Percentiles rank a stretch among this genome's conserved stretches.
Conservation (phyloP, 805 yeast genomes). For the Babjeviella inositovora region DNA sequence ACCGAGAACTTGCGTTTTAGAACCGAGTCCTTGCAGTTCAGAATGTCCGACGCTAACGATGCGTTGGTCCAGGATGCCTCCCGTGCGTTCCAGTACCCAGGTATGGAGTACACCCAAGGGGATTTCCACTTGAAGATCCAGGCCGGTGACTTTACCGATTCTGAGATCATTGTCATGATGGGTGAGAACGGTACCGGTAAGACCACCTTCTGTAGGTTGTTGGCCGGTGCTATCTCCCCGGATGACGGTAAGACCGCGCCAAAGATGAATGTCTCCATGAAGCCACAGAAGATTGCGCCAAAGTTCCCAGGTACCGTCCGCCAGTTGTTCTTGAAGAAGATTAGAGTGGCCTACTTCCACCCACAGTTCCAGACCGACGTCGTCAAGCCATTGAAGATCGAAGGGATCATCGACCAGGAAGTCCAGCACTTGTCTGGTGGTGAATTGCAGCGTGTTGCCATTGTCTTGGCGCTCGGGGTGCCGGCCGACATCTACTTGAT, state of each 20-base stretch:
- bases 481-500: slow-evolving; percentile 93
- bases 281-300: slow-evolving; percentile 98
- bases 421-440: slow-evolving; percentile 98
- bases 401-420: slow-evolving; percentile 92
- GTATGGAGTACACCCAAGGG: slow-evolving; percentile 86
- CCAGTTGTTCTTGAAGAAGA: slow-evolving; percentile 92
- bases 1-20: slow-evolving; percentile 95
- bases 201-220: slow-evolving; percentile 88
- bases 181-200: slow-evolving; percentile 99
- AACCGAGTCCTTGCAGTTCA: slow-evolving; percentile 87
- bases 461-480: slow-evolving; percentile 84
- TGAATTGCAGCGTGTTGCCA: slow-evolving; percentile 98
- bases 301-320: slow-evolving; percentile 98
- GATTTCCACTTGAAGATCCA: slow-evolving; percentile 79
- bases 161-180: slow-evolving; percentile 97
- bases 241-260: slow-evolving; percentile 74
- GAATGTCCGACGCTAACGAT: slow-evolving; percentile 82
- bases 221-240: slow-evolving; percentile 87
- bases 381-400: slow-evolving; percentile 85
- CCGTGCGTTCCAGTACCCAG: slow-evolving; percentile 62
- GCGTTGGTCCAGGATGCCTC: slow-evolving; percentile 62
- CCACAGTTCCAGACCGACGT: slow-evolving; percentile 99
- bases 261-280: slow-evolving; percentile 86
- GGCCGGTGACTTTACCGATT: slow-evolving; percentile 84
- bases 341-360: slow-evolving; percentile 81